Conservation (phyloP, 208 protist genomes). For the Angomonas deanei region DNA sequence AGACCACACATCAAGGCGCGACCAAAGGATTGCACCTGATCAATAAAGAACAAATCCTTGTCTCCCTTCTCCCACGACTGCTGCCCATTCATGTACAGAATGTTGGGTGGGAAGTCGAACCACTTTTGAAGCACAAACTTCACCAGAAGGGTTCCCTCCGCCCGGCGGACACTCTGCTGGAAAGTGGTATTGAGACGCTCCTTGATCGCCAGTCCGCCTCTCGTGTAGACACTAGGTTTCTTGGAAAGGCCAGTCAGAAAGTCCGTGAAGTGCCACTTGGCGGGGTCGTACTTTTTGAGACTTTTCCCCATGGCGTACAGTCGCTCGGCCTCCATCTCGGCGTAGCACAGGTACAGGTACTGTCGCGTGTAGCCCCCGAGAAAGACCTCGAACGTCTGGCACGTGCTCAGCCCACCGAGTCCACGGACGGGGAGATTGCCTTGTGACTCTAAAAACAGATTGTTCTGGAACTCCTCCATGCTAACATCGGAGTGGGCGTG, state of each 20-base stretch:
- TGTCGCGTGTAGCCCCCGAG: constrained; percentile 63
- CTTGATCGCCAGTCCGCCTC: constrained; percentile 53
- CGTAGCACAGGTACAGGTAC: constrained; percentile 78
- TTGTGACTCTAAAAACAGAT: constrained; percentile 69
- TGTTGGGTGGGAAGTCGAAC: constrained; percentile 67
- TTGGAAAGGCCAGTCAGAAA: constrained; percentile 41
- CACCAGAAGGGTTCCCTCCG: constrained; percentile 52
- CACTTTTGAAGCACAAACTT: constrained; percentile 70
- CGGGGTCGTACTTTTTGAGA: constrained; percentile 15
- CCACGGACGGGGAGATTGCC: constrained; percentile 80
- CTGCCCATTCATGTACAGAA: constrained; percentile 81
- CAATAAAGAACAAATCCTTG: constrained; percentile 85
- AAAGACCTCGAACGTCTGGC: constrained; percentile 83
- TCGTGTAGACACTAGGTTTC: constrained; percentile 45
- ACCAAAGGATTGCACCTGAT: constrained; percentile 49
- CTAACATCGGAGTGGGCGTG: constrained; percentile 81
- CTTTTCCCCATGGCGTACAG: constrained; percentile 27
- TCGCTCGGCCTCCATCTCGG: constrained; percentile 49
- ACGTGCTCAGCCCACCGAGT: constrained; percentile 68
- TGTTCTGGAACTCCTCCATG: constrained; percentile 87
- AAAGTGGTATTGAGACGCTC: constrained; percentile 71
- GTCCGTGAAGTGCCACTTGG: constrained; percentile 55
- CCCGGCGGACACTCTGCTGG: constrained; percentile 58
- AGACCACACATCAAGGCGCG: constrained; percentile 63
- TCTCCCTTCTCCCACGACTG: constrained; percentile 54